Evolutionary conservation across 2,329 filamentous ascomycete species (phyloP), one percentile per base, ranked within the genome.

Genomic region (Tolypocladium amazonense): DNA sequence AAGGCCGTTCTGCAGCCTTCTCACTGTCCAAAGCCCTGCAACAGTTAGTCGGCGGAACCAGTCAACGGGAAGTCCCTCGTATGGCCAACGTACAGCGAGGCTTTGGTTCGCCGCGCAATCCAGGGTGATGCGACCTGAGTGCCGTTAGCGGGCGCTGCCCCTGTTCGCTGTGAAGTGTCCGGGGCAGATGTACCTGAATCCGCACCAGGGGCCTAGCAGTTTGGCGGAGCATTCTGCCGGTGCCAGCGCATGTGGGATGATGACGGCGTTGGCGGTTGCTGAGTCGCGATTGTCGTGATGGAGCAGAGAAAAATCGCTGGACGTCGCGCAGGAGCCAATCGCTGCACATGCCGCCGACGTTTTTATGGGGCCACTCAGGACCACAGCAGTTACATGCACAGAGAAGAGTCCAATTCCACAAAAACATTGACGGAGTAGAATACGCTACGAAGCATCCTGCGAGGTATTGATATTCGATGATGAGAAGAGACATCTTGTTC

Each of bases 221-320:
- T 63, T 65, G 65, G 60, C 68, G 70, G 62, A 71, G 64, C 70
- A 72, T 72, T 59, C 47, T 70, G 63, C 62, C 59, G 64, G 59
- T 64, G 56, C 58, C 59, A 65, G 62, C 58, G 62, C 59, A 56
- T 66, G 20, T 35, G 50, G 30, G 30, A 37, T 35, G 30, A 23
- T 35, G 50, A 53, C 20, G 50, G 35, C 30, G 50, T 23, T 53
- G 30, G 50, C 30, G 27, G 30, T 23, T 53, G 27, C 50, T 53
- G 50, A 7, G 18, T n/a, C 18, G 50, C 20, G 50, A 62, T 63
- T 61, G 62, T 57, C 61, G 55, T 56, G 50, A 53, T 56, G 54
- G 25, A 41, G 35, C 35, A 56, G 23, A 41, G 54, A 56, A 56
- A 56, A 56, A 37, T 53, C 20, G 50, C 30, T 23, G 20, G 30